These are phyloP conservation scores for Mycosphaerelloides madeirae DNA, from an alignment of 2,329 filamentous ascomycete genomes.

Conservation along the genomic window DNA sequence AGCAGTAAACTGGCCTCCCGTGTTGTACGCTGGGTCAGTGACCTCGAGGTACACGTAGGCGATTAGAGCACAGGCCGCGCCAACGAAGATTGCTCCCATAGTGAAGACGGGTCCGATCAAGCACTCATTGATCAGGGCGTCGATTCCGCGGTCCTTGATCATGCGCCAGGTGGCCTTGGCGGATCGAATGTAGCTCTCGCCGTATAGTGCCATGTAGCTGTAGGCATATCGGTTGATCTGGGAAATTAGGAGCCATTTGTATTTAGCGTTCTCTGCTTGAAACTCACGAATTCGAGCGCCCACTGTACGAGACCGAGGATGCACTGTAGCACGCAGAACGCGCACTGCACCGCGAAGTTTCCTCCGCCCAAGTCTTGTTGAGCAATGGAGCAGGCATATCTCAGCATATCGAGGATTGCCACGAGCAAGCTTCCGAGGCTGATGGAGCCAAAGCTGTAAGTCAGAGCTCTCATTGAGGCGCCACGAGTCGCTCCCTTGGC, in stretches of 20 bases:
- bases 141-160: constrained; percentile 67
- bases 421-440: constrained; percentile 79
- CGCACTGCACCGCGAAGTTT: constrained; percentile 60
- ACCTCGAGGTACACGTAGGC: constrained; percentile 83
- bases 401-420: constrained; percentile 78
- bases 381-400: constrained; percentile 77
- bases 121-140: constrained; percentile 85
- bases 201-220: constrained; percentile 87
- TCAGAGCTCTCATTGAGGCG: constrained; percentile 75
- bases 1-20: constrained; percentile 61
- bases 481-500: constrained; percentile 76
- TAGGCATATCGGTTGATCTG: constrained; percentile 61
- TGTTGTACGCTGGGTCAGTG: constrained; percentile 75
- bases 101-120: constrained; percentile 54
- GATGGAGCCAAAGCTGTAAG: constrained; percentile 90
- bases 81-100: constrained; percentile 71
- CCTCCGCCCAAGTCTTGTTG: constrained; percentile 62
- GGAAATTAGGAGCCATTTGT: too few relatives aligned
- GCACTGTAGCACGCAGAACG: constrained; percentile 73
- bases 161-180: constrained; percentile 79
- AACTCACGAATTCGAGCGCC: constrained; percentile 64
- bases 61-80: constrained; percentile 73
- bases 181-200: constrained; percentile 77
- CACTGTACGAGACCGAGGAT: constrained; percentile 75
- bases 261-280: too few relatives aligned